Evolutionary conservation across 345 rosid species (phyloP).

Genomic region (Syzygium aromaticum): DNA sequence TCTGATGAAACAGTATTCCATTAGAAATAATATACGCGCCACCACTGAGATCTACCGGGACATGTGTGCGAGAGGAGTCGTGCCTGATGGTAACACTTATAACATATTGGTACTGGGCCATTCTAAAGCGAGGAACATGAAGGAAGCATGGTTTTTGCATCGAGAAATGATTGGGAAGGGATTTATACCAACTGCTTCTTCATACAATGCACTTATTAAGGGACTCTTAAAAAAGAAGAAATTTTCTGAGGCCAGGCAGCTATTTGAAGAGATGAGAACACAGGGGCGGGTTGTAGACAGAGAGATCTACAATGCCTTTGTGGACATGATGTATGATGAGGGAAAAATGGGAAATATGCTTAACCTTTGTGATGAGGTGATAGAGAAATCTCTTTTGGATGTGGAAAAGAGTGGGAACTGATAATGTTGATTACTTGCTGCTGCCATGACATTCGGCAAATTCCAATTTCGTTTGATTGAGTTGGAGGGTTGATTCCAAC

Average conservation of each 20-base stretch:
- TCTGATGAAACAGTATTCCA: constrained; percentile 69
- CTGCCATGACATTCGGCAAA: not conserved
- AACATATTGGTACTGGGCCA: constrained; percentile 80
- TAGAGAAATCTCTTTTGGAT: constrained; percentile 52
- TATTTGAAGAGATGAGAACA: constrained; percentile 68
- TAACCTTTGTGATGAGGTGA: constrained; percentile 76
- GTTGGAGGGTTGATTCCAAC: not conserved
- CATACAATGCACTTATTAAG: constrained; percentile 63
- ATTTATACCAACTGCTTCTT: constrained; percentile 34
- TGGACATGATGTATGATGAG: constrained; percentile 54
- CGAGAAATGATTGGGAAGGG: constrained; percentile 65
- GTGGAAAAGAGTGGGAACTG: not conserved
- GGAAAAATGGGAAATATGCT: constrained; percentile 44
- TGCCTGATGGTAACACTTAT: constrained; percentile 69
- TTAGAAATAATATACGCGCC: constrained; percentile 42
- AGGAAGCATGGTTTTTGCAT: constrained; percentile 84
- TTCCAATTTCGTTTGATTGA: not conserved
- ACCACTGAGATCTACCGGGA: constrained; percentile 39
- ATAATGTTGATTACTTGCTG: not conserved
- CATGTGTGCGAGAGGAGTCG: constrained; percentile 54
- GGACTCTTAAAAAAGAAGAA: constrained; percentile 78
- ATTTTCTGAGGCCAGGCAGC: constrained; percentile 53
- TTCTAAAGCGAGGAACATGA: constrained; percentile 97
- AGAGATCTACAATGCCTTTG: constrained; percentile 48
- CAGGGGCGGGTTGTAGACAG: constrained; percentile 47